Conservation (phyloP, 257 asterid genomes). For the Nemophila menziesii region DNA sequence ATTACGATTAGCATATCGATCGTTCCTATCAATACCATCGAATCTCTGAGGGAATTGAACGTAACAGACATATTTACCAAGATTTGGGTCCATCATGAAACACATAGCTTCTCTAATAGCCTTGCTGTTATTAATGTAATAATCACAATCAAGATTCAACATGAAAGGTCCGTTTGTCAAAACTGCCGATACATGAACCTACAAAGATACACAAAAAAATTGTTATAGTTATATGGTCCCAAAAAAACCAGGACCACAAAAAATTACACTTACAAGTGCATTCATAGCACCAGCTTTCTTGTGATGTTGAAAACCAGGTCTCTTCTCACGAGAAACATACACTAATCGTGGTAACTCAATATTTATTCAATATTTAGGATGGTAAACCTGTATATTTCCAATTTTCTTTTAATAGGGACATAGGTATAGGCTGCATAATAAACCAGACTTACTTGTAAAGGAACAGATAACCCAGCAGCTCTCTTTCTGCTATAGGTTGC, state of each 20-base stretch:
- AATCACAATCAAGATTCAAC: conserved; percentile 99
- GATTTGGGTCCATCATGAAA: conserved; percentile 94
- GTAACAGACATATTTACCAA: conserved; percentile 90
- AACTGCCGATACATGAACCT: conserved; percentile 98
- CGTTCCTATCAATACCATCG: conserved; percentile 86
- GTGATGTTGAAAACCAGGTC: conserved; percentile 96
- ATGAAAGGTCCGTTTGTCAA: conserved; percentile 95
- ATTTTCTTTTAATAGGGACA: too few species aligned
- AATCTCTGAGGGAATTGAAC: conserved; percentile 98
- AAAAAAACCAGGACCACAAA: too few species aligned
- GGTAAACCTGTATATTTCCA: too few species aligned
- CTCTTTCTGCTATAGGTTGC: too few species aligned
- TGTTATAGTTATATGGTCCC: too few species aligned
- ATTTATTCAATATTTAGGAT: too few species aligned
- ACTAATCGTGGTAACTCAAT: conserved; percentile 87
- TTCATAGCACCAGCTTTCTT: conserved; percentile 99
- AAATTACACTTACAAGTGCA: conserved; percentile 61
- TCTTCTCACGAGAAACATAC: conserved; percentile 98
- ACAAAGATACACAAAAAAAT: conserved; percentile 15
- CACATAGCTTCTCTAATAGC: conserved; percentile 97
- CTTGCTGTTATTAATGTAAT: conserved; percentile 94
- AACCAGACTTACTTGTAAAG: too few species aligned
- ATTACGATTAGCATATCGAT: conserved; percentile 94
- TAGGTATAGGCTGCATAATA: too few species aligned
- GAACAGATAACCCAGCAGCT: too few species aligned